Conservation (phyloP, 2,329 filamentous ascomycete genomes). For the Trichoderma sp. region DNA sequence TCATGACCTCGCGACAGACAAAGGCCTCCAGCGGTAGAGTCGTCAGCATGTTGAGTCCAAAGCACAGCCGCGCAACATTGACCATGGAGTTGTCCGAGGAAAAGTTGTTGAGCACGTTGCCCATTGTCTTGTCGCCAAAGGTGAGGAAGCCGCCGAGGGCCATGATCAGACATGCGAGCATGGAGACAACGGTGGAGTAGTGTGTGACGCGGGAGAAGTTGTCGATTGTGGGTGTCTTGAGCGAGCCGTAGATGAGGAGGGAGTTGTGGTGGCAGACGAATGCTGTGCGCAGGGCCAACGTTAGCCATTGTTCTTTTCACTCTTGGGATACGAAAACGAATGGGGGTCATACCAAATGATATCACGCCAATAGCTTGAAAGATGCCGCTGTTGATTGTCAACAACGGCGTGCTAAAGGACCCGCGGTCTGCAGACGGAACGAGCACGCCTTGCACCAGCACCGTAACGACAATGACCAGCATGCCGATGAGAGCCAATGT, state of each 20-base stretch:
- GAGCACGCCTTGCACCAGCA: conserved; percentile 79
- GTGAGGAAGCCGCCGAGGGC: conserved; percentile 87
- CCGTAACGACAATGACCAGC: conserved; percentile 84
- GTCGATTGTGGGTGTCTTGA: conserved; percentile 92
- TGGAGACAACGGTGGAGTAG: conserved; percentile 86
- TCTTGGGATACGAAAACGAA: neutral
- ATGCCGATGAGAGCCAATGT: conserved; percentile 92
- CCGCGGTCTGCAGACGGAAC: conserved; percentile 75
- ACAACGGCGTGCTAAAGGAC: conserved; percentile 66
- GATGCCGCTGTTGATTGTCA: conserved; percentile 84
- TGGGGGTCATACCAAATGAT: conserved; percentile 74
- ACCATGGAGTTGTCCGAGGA: conserved; percentile 88
- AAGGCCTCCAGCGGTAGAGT: conserved; percentile 96
- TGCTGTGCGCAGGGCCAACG: conserved; percentile 42
- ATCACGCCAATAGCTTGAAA: conserved; percentile 98
- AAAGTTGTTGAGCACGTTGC: conserved; percentile 98
- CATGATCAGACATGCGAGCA: conserved; percentile 89
- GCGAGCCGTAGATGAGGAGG: conserved; percentile 93
- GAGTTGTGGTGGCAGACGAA: conserved; percentile 90
- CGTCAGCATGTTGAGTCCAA: conserved; percentile 98
- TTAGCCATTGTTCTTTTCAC: neutral
- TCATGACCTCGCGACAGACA: conserved; percentile 95
- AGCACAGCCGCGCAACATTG: conserved; percentile 91
- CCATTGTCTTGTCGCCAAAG: conserved; percentile 88
- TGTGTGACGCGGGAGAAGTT: conserved; percentile 93